These are phyloP conservation scores for Lolium rigidum DNA, from an alignment of 176 grass and related monocot genomes.

Conservation along the genomic window DNA sequence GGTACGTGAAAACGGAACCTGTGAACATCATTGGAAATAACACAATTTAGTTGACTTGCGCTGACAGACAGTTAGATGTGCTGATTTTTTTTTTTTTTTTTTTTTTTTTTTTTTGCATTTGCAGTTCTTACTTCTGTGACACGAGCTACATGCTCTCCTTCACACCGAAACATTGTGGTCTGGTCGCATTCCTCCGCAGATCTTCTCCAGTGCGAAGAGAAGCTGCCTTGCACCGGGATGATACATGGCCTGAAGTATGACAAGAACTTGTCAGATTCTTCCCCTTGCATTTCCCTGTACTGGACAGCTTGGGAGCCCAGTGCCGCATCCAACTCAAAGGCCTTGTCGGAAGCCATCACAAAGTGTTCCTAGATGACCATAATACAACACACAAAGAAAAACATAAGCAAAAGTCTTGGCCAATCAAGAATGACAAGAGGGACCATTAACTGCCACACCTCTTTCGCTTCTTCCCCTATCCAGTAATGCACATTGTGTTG, in stretches of 20 bases:
- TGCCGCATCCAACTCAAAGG: conserved; percentile 71
- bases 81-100: background rate
- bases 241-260: conserved; percentile 94
- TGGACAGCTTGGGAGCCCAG: conserved; percentile 81
- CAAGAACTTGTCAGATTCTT: conserved; percentile 84
- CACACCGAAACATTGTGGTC: conserved; percentile 69
- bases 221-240: conserved; percentile 69
- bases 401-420: conserved; percentile 7
- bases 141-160: conserved; percentile 79
- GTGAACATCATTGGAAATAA: conserved; percentile 12
- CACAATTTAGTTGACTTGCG: conserved; percentile 15
- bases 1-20: conserved; percentile 69
- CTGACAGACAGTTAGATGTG: background rate
- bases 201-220: conserved; percentile 51
- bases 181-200: conserved; percentile 33
- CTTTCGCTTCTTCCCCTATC: conserved; percentile 71
- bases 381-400: conserved; percentile 29
- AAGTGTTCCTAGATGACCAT: conserved; percentile 63
- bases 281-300: conserved; percentile 77
- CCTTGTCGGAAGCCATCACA: conserved; percentile 70
- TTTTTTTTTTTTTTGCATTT: too few relatives aligned
- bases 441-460: conserved; percentile 52
- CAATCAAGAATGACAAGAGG: background rate
- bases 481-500: conserved; percentile 84
- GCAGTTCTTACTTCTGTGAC: conserved; percentile 64